A percentile compares a stretch with the other conserved stretches of the same genome.
These are phyloP conservation scores for Cryphonectria japonica DNA, from an alignment of 2,329 filamentous ascomycete genomes.

Conservation along the genomic window DNA sequence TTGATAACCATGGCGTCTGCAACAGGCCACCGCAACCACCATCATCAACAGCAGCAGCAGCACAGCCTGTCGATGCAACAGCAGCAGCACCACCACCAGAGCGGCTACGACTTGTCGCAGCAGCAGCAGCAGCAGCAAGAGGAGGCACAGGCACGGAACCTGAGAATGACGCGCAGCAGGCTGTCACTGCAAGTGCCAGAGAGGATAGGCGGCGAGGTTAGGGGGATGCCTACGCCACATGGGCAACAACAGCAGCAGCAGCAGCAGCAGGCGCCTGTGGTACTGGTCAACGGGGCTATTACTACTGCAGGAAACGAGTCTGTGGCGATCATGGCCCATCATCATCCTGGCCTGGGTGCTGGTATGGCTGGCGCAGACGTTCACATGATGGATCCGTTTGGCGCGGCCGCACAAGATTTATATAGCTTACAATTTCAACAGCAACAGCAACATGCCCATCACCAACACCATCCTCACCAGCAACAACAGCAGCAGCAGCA, in stretches of 20 bases:
- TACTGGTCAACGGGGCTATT: constrained; percentile 39
- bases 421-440: constrained; percentile 8
- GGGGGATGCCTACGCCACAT: constrained; percentile 37
- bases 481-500: constrained; percentile 12
- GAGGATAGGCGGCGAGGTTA: constrained; percentile 38
- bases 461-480: constrained; percentile 14
- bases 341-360: neutral
- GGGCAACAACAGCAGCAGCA: neutral
- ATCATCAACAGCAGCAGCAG: constrained; percentile 13
- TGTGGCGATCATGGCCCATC: neutral
- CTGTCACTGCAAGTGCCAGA: constrained; percentile 65
- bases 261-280: constrained; percentile 29
- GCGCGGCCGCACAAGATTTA: constrained; percentile 2
- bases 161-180: constrained; percentile 49
- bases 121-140: constrained; percentile 5
- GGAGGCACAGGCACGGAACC: constrained; percentile 14
- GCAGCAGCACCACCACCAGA: constrained; percentile 13
- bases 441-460: constrained; percentile 4
- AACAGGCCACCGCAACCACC: neutral
- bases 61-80: constrained; percentile 13
- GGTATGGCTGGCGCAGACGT: neutral
- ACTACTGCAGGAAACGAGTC: neutral
- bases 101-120: constrained; percentile 13
- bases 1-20: constrained; percentile 13
- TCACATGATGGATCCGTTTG: constrained; percentile 14